A percentile compares a stretch with the other conserved stretches of the same genome.
Conservation (phyloP, 2,329 filamentous ascomycete genomes). For the Amesomyces nigricolor region DNA sequence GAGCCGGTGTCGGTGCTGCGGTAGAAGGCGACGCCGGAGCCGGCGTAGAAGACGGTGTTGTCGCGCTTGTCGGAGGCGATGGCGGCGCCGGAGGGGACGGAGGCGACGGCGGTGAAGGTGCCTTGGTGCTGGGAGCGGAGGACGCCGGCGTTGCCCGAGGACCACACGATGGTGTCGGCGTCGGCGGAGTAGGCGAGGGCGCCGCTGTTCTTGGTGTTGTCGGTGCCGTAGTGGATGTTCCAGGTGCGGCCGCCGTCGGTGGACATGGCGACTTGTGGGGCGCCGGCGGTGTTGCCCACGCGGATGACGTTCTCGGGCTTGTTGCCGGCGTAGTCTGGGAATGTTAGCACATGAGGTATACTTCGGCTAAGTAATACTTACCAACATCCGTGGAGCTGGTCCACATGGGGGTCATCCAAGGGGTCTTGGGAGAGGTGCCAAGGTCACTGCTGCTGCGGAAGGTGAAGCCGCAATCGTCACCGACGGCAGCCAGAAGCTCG, state of each 20-base stretch:
- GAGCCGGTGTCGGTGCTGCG: conserved; percentile 44
- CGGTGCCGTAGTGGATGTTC: conserved; percentile 42
- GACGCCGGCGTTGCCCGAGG: conserved; percentile 37
- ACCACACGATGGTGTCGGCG: conserved; percentile 46
- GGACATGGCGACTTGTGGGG: conserved; percentile 44
- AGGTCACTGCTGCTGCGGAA: conserved; percentile 36
- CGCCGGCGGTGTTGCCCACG: conserved; percentile 41
- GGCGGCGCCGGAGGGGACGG: conserved; percentile 40
- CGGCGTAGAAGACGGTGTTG: conserved; percentile 49
- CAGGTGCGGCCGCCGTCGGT: conserved; percentile 47
- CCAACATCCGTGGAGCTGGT: conserved; percentile 39
- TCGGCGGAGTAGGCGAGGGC: conserved; percentile 47
- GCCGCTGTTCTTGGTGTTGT: conserved; percentile 40
- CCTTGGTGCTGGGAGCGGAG: conserved; percentile 38
- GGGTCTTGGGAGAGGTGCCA: conserved; percentile 37
- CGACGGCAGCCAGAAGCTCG: conserved; percentile 47
- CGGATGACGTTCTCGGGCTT: conserved; percentile 43
- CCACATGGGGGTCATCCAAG: conserved; percentile 45
- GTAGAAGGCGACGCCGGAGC: conserved; percentile 43
- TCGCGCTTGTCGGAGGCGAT: conserved; percentile 52
- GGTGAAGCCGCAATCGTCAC: conserved; percentile 49
- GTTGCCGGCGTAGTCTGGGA: conserved; percentile 42
- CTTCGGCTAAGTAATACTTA: conserved; percentile 16
- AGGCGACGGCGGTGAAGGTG: conserved; percentile 41
- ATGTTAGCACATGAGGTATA: background rate